These are phyloP conservation scores for Cymbidium sinense DNA, from an alignment of 106 monocot genomes.

Conservation along the genomic window DNA sequence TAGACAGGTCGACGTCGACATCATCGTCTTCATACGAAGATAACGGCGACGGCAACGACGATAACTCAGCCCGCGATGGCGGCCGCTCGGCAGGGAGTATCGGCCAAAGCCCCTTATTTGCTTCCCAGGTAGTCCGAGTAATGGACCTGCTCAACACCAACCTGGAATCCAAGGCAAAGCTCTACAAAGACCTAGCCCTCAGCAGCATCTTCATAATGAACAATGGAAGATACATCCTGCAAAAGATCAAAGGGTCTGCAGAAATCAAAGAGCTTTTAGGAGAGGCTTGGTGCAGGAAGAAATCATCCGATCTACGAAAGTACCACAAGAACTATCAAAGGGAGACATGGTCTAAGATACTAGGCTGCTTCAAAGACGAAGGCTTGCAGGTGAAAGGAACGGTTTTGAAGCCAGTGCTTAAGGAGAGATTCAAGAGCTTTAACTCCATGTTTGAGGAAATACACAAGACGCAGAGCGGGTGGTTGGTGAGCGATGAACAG, in stretches of 20 bases:
- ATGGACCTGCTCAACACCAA: slow-evolving; percentile 52
- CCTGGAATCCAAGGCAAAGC: slow-evolving; percentile 54
- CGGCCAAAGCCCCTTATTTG: slow-evolving; percentile 22
- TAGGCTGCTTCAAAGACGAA: slow-evolving; percentile 23
- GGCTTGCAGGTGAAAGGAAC: slow-evolving; percentile 10
- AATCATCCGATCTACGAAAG: slow-evolving; percentile 19
- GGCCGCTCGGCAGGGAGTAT: not conserved
- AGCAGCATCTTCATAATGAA: slow-evolving; percentile 72
- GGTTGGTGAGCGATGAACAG: slow-evolving; percentile 26
- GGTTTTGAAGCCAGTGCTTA: slow-evolving; percentile 16
- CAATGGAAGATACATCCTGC: slow-evolving; percentile 71
- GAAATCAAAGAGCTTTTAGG: slow-evolving; percentile 37
- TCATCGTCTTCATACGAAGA: not conserved
- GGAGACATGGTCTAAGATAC: slow-evolving; percentile 22
- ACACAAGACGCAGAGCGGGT: slow-evolving; percentile 21
- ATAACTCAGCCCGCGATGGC: not conserved
- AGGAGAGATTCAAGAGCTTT: slow-evolving; percentile 30
- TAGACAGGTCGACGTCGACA: not conserved
- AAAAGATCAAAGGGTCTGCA: slow-evolving; percentile 50
- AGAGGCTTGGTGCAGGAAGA: slow-evolving; percentile 21
- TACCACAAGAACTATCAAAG: slow-evolving; percentile 31
- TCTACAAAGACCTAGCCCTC: slow-evolving; percentile 53
- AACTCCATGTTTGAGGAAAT: slow-evolving; percentile 25
- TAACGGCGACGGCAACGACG: not conserved
- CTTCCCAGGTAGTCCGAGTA: slow-evolving; percentile 25